Evolutionary conservation across 345 rosid genomes (phyloP).

Genomic region (Sonneratia caseolaris): DNA sequence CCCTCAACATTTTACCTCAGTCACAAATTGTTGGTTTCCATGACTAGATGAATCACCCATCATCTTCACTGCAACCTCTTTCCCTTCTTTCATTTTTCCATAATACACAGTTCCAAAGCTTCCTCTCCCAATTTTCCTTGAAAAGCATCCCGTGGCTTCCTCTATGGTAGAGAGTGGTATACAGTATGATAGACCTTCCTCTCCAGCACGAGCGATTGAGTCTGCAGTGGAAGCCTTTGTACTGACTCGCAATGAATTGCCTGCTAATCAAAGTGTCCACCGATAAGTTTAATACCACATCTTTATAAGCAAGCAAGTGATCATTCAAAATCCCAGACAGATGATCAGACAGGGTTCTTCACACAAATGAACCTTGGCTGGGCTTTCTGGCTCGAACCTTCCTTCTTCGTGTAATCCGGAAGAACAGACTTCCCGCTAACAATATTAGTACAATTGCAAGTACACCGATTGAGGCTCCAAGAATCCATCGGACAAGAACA

Average conservation of each 20-base stretch:
- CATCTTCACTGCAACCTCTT: conserved; percentile 86
- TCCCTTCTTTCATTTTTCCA: conserved; percentile 92
- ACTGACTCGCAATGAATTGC: conserved; percentile 33
- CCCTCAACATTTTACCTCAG: conserved; percentile 47
- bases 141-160: conserved; percentile 68
- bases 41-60: conserved; percentile 64
- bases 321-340: neutral
- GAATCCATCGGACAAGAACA: conserved; percentile 34
- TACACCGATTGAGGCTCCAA: conserved; percentile 49
- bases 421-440: conserved; percentile 40
- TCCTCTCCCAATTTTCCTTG: conserved; percentile 80
- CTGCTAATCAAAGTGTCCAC: conserved; percentile 26
- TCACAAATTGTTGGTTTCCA: conserved; percentile 71
- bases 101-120: conserved; percentile 89
- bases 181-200: conserved; percentile 69
- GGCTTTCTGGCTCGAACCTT: conserved; percentile 18
- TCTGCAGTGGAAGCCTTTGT: conserved; percentile 39
- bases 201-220: conserved; percentile 53
- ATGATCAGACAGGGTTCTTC: conserved; percentile 1
- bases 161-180: conserved; percentile 62
- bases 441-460: conserved; percentile 40
- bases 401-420: conserved; percentile 29
- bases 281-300: neutral
- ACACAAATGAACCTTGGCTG: conserved; percentile 36
- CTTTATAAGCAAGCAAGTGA: neutral